Evolutionary conservation across 164 flowering plant genomes (phyloP), one percentile per base, ranked within the genome.

Genomic region (Houttuynia cordata): DNA sequence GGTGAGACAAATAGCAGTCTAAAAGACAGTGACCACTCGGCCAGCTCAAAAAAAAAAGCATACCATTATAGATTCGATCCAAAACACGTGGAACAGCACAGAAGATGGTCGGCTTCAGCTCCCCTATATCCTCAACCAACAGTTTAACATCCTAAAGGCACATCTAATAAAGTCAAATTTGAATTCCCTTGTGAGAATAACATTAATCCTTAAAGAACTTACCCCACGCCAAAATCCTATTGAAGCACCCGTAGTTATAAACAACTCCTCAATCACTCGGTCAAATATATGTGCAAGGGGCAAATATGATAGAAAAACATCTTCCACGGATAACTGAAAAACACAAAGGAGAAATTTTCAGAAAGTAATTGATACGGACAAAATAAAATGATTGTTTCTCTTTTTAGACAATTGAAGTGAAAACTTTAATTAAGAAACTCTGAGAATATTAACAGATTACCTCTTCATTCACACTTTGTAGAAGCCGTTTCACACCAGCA

Each of bases 221-320:
- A 91, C 99, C 93, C 95, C 96, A 58, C 88, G 88, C 97, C 97
- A 94, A 71, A 85, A 94, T 63, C 99, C 99, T 58, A 94, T 87
- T 24, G 91, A 81, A 55, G 97, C 99, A 59, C 96, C 97, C 25
- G 70, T 69, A 30, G 65, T 58, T 53, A 94, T 88, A 64, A 86
- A 84, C 7, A 72, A 60, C 68, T 94, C 99, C 69, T 88, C 99
- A 56, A 87, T 73, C 67, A 83, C 96, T 25, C 97, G 86, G 60
- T 94, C 97, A 65, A 91, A 91, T 56, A 94, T 88, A 63, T 94
- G 99, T 8, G 99, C 99, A 53, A 94, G 73, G 59, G 99, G 99
- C 61, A 94, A 96, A 68, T 80, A 93, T 7, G 99, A 93, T 58
- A 94, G 56, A 71, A 78, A 94, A 22, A 91, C 94, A 81, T 94